Percentiles rank a stretch among this genome's conserved stretches.
Evolutionary conservation across 2,329 filamentous ascomycete genomes (phyloP).

Genomic region (Aspergillus proliferans): DNA sequence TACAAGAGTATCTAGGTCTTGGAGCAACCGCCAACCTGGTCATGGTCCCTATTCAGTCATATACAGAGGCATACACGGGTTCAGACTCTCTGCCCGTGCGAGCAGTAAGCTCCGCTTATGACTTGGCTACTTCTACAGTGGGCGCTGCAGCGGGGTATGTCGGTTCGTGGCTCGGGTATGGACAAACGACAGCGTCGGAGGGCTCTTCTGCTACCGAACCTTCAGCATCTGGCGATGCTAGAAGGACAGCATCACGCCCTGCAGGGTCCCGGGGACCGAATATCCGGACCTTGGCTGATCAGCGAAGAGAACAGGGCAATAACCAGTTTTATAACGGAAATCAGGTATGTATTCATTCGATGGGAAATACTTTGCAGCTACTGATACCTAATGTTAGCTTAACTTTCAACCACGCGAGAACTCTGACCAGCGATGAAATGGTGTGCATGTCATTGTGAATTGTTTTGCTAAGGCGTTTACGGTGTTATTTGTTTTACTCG

Average conservation of each 20-base stretch:
- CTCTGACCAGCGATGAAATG: constrained; percentile 6
- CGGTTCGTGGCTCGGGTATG: constrained; percentile 40
- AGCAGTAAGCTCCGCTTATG: constrained; percentile 37
- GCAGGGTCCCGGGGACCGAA: constrained; percentile 25
- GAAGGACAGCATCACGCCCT: constrained; percentile 6
- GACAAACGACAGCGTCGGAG: constrained; percentile 12
- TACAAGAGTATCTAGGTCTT: constrained; percentile 63
- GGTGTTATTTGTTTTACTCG: background rate
- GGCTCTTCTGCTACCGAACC: constrained; percentile 5
- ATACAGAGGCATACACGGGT: constrained; percentile 52
- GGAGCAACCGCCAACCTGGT: constrained; percentile 77
- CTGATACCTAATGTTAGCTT: constrained; percentile 9
- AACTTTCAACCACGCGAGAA: constrained; percentile 17
- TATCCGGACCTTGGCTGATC: constrained; percentile 50
- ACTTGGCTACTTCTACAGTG: constrained; percentile 38
- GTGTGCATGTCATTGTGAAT: background rate
- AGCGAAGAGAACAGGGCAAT: constrained; percentile 49
- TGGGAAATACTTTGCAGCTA: background rate
- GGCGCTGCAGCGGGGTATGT: constrained; percentile 38
- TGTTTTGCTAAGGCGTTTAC: constrained; percentile 1
- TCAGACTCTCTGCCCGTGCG: constrained; percentile 34
- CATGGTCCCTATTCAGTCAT: constrained; percentile 63
- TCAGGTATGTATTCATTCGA: constrained; percentile 52
- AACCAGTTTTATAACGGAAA: constrained; percentile 88
- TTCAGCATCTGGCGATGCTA: constrained; percentile 5